A percentile compares a stretch with the other conserved stretches of the same genome.
Conservation (phyloP, 176 grass and related monocot genomes). For the Themeda triandra region DNA sequence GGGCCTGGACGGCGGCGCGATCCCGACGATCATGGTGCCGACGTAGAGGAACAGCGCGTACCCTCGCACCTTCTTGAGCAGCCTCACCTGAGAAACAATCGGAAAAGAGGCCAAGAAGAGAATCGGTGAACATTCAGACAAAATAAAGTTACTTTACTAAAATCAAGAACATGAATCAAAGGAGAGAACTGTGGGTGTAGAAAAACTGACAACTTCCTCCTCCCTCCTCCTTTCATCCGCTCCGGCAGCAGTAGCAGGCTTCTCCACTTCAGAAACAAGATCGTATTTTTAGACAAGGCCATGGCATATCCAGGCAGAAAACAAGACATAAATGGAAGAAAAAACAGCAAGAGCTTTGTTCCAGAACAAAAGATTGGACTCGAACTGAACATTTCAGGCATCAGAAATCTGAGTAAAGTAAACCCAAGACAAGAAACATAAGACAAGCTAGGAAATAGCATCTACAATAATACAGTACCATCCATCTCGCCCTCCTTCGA, state of each 20-base stretch:
- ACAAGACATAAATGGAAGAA: neutral
- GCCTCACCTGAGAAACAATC: neutral
- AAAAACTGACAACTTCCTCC: neutral
- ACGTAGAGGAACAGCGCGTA: neutral
- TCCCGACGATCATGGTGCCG: neutral
- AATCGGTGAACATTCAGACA: too few relatives aligned
- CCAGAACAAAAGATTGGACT: too few relatives aligned
- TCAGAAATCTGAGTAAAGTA: too few relatives aligned
- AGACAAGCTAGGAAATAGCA: too few relatives aligned
- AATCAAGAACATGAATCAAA: neutral
- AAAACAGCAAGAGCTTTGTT: neutral
- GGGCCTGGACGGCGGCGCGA: too few relatives aligned
- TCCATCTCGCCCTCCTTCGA: neutral
- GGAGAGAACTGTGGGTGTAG: neutral
- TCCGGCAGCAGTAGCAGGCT: neutral
- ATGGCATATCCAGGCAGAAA: neutral
- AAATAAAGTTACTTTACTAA: too few relatives aligned
- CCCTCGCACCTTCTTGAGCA: neutral
- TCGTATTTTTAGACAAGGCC: neutral
- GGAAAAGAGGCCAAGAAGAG: too few relatives aligned
- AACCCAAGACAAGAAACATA: too few relatives aligned
- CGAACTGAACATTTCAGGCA: too few relatives aligned
- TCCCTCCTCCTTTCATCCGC: neutral
- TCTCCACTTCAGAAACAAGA: neutral
- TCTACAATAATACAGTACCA: neutral